Evolutionary conservation across 2,329 filamentous ascomycete genomes (phyloP).

Genomic region (Alternaria longipes): DNA sequence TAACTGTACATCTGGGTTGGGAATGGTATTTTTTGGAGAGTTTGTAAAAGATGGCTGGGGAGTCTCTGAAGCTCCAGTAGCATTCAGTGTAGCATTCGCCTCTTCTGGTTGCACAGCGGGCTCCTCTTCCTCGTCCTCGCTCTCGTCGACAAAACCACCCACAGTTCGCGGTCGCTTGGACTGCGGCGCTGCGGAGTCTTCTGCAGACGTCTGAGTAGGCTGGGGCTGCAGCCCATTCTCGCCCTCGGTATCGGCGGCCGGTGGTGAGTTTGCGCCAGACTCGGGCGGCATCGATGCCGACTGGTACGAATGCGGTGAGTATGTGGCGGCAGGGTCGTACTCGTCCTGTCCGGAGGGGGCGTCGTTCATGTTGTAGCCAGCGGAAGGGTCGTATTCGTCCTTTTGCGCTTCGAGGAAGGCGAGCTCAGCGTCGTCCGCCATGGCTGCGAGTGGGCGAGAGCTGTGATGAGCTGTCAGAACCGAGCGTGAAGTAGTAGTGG

Average conservation of each 20-base stretch:
- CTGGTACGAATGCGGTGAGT: constrained; percentile 37
- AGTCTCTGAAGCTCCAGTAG: constrained; percentile 59
- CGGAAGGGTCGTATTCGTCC: constrained; percentile 52
- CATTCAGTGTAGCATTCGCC: constrained; percentile 59
- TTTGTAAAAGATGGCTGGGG: constrained; percentile 64
- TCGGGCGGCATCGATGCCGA: constrained; percentile 40
- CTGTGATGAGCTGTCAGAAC: constrained; percentile 23
- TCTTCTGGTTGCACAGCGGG: constrained; percentile 58
- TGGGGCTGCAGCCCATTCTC: constrained; percentile 37
- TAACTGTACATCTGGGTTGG: constrained; percentile 68
- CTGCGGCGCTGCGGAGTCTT: constrained; percentile 42
- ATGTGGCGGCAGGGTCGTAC: constrained; percentile 50
- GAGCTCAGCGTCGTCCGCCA: constrained; percentile 64
- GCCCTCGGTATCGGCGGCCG: constrained; percentile 27
- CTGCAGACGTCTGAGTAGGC: constrained; percentile 29
- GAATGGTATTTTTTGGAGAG: constrained; percentile 64
- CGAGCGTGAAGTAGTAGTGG: constrained; percentile 9
- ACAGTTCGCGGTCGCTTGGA: constrained; percentile 62
- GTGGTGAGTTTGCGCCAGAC: constrained; percentile 42
- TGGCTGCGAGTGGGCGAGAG: constrained; percentile 34
- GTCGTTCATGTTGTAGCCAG: constrained; percentile 53
- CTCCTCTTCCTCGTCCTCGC: constrained; percentile 65
- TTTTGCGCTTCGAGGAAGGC: constrained; percentile 63
- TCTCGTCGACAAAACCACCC: constrained; percentile 71
- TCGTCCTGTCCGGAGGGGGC: constrained; percentile 55